phyloP scores from a whole-genome alignment of 73 alveolate species.

The Paramecium pentaurelia region DNA sequence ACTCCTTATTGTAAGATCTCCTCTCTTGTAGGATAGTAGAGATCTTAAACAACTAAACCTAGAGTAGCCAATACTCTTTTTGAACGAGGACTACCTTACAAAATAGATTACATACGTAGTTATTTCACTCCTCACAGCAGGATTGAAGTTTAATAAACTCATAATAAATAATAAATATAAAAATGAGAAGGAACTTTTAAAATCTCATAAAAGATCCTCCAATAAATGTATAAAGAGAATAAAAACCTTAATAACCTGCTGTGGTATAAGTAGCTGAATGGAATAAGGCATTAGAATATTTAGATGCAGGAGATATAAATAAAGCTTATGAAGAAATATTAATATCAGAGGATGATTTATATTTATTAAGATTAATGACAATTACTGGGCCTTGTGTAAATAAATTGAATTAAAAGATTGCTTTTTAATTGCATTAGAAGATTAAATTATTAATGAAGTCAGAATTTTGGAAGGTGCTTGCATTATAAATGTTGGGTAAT shows the following conservation, averaged over 20 bases:
- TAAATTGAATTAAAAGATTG: neutral
- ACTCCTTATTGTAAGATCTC: neutral
- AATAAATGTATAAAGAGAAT: neutral
- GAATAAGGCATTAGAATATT: neutral
- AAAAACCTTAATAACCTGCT: neutral
- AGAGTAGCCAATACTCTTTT: neutral
- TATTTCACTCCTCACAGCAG: neutral
- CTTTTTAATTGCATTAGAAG: neutral
- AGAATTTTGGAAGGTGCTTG: constrained; percentile 41
- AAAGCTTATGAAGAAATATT: constrained; percentile 24
- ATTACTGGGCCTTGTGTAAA: constrained; percentile 37
- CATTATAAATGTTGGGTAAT: neutral
- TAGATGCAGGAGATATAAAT: neutral
- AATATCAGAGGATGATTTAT: neutral
- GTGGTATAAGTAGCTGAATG: neutral
- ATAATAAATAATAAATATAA: constrained; percentile 19
- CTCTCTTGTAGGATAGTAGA: constrained; percentile 18
- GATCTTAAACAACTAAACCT: constrained; percentile 12
- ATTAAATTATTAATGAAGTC: neutral
- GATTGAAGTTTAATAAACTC: constrained; percentile 44
- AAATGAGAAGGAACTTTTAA: neutral
- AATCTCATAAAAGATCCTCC: neutral
- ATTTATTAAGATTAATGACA: constrained; percentile 24
- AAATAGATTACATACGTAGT: neutral
- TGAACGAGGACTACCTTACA: neutral